Evolutionary conservation across 2,329 filamentous ascomycete species (phyloP).

Genomic region (Paracorniculantispora psalliotae): DNA sequence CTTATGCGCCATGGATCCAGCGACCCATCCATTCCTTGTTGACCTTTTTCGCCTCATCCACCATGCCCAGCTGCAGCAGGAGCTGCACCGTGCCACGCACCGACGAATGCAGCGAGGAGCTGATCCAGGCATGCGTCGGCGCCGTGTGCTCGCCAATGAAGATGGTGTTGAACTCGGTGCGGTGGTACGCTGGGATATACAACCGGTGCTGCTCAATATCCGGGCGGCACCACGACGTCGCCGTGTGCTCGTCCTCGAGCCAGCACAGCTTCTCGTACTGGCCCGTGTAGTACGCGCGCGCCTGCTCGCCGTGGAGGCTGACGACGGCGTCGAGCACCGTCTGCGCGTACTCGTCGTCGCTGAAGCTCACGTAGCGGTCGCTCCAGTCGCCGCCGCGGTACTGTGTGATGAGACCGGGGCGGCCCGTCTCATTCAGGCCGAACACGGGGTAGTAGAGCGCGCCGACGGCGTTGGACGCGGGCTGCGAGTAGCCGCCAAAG

Average conservation of each 20-base stretch:
- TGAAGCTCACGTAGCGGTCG: constrained; percentile 26
- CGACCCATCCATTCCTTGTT: constrained; percentile 23
- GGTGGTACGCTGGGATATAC: constrained; percentile 29
- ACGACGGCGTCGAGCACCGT: constrained; percentile 27
- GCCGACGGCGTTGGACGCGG: constrained; percentile 27
- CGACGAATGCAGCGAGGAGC: constrained; percentile 25
- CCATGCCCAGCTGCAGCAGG: constrained; percentile 21
- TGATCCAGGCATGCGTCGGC: constrained; percentile 30
- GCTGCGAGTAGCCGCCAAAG: constrained; percentile 27
- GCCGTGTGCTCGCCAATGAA: constrained; percentile 32
- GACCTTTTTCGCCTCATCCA: constrained; percentile 21
- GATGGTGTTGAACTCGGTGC: constrained; percentile 29
- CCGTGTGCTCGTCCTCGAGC: constrained; percentile 25
- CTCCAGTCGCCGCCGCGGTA: constrained; percentile 28
- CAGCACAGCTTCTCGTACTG: constrained; percentile 30
- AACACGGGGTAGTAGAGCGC: constrained; percentile 32
- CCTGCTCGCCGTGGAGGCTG: constrained; percentile 22
- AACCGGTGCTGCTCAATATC: constrained; percentile 28
- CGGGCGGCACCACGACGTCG: constrained; percentile 26
- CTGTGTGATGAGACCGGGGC: constrained; percentile 28
- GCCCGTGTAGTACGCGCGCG: constrained; percentile 27
- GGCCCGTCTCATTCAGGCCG: constrained; percentile 27
- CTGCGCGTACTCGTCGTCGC: constrained; percentile 19
- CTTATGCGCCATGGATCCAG: constrained; percentile 16
- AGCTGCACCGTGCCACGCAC: constrained; percentile 27